These are phyloP conservation scores for Orbilia ellipsospora DNA, from an alignment of 2,329 filamentous ascomycete genomes.

Conservation along the genomic window DNA sequence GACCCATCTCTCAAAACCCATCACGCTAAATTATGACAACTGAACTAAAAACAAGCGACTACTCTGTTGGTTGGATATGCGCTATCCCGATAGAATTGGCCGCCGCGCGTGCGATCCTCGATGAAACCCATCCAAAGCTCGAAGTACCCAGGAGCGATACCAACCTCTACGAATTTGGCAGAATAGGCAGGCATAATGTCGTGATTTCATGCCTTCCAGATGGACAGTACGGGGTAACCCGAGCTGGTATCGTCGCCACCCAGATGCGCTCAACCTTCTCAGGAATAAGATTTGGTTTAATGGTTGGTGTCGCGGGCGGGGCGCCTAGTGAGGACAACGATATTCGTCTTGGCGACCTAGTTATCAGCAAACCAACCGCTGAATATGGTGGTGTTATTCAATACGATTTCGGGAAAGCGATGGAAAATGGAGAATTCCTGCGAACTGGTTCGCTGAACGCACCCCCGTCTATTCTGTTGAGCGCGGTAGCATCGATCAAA, in stretches of 20 bases:
- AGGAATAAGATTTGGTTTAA: conserved; percentile 45
- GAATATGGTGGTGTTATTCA: background rate
- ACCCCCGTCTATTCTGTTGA: background rate
- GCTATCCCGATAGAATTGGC: too few species aligned
- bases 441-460: background rate
- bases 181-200: conserved; percentile 60
- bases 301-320: conserved; percentile 60
- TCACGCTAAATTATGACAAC: too few species aligned
- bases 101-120: too few species aligned
- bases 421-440: background rate
- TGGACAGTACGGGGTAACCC: conserved; percentile 59
- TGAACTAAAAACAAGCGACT: too few species aligned
- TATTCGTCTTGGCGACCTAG: too few species aligned
- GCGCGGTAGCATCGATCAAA: background rate
- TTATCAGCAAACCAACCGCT: too few species aligned
- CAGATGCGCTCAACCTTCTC: background rate
- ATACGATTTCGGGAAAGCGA: background rate
- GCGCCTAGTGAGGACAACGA: conserved; percentile 21
- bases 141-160: too few species aligned
- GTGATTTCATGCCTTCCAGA: conserved; percentile 60
- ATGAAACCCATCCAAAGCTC: too few species aligned
- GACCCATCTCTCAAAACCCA: too few species aligned
- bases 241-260: conserved; percentile 59
- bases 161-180: conserved; percentile 49
- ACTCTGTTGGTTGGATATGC: too few species aligned